phyloP scores from a whole-genome alignment of 2,329 filamentous ascomycete species.

The Juglanconis sp. region DNA sequence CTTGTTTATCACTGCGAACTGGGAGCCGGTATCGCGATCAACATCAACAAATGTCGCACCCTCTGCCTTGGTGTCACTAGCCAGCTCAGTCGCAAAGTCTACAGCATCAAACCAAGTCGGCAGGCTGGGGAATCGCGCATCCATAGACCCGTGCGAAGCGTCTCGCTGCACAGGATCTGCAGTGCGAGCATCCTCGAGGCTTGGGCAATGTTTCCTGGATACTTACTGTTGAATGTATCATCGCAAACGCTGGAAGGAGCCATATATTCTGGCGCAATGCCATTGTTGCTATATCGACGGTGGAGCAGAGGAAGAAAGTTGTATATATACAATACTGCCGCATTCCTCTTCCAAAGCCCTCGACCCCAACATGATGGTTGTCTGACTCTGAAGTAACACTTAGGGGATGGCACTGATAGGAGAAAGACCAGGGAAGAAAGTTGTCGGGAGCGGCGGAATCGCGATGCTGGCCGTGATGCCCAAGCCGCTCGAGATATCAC shows the following conservation, averaged over 20 bases:
- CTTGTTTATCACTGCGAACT: neutral
- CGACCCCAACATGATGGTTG: too few relatives aligned
- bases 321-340: too few relatives aligned
- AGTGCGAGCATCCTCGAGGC: too few relatives aligned
- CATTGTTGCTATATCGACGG: too few relatives aligned
- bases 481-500: slow-evolving; percentile 11
- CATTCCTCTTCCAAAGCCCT: too few relatives aligned
- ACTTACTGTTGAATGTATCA: too few relatives aligned
- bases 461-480: slow-evolving; percentile 8
- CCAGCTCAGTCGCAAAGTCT: slow-evolving; percentile 21
- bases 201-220: too few relatives aligned
- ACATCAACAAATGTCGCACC: neutral
- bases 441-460: neutral
- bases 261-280: too few relatives aligned
- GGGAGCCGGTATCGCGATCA: neutral
- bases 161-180: slow-evolving; percentile 15
- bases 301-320: too few relatives aligned
- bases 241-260: too few relatives aligned
- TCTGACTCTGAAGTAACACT: neutral
- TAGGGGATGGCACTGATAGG: neutral
- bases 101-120: slow-evolving; percentile 24
- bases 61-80: neutral
- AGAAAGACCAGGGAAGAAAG: neutral
- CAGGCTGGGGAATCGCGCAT: slow-evolving; percentile 22
- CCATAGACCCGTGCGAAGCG: slow-evolving; percentile 27